Evolutionary conservation across 2,329 filamentous ascomycete genomes (phyloP).

Genomic region (Alternaria brassicae): DNA sequence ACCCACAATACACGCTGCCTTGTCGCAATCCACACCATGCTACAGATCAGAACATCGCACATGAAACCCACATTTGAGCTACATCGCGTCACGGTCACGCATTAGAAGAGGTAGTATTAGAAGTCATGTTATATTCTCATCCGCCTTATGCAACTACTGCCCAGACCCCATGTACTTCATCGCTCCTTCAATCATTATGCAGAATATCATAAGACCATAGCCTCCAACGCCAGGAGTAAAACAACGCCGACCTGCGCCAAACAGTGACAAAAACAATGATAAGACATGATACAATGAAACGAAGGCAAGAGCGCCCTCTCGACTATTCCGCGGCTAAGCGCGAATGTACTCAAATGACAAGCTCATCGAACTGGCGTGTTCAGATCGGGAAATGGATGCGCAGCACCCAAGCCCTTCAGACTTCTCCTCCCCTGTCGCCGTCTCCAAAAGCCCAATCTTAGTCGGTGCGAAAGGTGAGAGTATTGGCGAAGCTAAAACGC

Average conservation of each 20-base stretch:
- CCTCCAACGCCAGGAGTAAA: conserved; percentile 13
- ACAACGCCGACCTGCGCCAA: conserved; percentile 10
- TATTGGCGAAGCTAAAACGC: conserved; percentile 31
- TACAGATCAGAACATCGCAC: neutral
- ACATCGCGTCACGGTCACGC: neutral
- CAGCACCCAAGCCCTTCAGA: conserved; percentile 25
- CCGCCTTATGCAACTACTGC: conserved; percentile 10
- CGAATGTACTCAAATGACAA: neutral
- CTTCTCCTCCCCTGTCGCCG: conserved; percentile 13
- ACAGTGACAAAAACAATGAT: conserved; percentile 16
- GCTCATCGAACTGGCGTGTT: conserved; percentile 3
- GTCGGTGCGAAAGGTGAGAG: conserved; percentile 25
- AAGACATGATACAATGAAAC: conserved; percentile 2
- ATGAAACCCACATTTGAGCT: too few species aligned
- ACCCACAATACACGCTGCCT: neutral
- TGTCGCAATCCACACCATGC: neutral
- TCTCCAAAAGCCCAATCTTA: conserved; percentile 32
- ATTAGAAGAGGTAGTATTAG: conserved; percentile 1
- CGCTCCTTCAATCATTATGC: conserved; percentile 37
- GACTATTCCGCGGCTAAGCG: neutral
- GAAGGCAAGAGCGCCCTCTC: neutral
- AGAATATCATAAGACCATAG: conserved; percentile 27
- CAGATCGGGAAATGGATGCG: conserved; percentile 14
- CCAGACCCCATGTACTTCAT: conserved; percentile 10
- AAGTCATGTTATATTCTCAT: conserved; percentile 23